Conservation (phyloP, 1,139 yeast species). For the Blastobotrys arbuscula region DNA sequence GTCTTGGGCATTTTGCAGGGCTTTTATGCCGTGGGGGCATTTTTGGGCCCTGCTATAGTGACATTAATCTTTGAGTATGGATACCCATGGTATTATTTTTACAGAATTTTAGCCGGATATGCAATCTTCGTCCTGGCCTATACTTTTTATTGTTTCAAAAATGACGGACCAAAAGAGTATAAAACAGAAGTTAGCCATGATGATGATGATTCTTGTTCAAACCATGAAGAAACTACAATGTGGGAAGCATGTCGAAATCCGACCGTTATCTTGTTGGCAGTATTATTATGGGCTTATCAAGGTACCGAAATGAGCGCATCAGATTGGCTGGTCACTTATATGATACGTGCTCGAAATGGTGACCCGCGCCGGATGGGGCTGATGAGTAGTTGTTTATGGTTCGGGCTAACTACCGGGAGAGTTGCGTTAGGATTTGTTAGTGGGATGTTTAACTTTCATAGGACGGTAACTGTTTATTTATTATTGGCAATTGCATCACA, state of each 20-base stretch:
- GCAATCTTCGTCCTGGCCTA: constrained; percentile 10
- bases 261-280: constrained; percentile 47
- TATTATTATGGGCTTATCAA: constrained; percentile 55
- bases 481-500: constrained; percentile 22
- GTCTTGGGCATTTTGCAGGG: constrained; percentile 53
- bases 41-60: constrained; percentile 50
- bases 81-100: constrained; percentile 48
- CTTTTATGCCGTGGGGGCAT: constrained; percentile 56
- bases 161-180: constrained; percentile 18
- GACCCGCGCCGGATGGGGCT: constrained; percentile 46
- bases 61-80: constrained; percentile 45
- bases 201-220: not conserved
- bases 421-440: constrained; percentile 38
- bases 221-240: constrained; percentile 7
- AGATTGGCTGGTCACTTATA: constrained; percentile 64
- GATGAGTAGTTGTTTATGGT: constrained; percentile 66
- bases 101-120: constrained; percentile 38
- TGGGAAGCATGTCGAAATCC: constrained; percentile 14
- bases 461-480: constrained; percentile 22
- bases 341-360: constrained; percentile 51
- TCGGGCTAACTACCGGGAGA: constrained; percentile 60
- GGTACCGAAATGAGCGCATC: constrained; percentile 66
- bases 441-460: constrained; percentile 26
- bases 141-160: constrained; percentile 10
- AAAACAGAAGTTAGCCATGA: constrained; percentile 6